Evolutionary conservation across 2,329 filamentous ascomycete species (phyloP), one percentile per base, ranked within the genome.

Genomic region (Ascochyta fabae): DNA sequence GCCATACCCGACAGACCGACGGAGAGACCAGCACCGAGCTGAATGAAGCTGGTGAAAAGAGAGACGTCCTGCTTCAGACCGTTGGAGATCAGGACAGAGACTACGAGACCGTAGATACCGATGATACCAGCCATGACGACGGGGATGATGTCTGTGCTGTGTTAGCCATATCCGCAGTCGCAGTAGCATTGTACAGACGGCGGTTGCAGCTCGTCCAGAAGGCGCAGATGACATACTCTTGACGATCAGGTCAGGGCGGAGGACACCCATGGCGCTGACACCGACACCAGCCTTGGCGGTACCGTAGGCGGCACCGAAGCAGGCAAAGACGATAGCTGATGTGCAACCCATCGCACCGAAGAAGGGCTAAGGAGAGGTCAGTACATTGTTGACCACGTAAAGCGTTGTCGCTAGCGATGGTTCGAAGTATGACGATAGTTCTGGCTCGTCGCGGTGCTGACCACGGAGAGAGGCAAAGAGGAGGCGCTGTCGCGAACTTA

Each of bases 91-190:
- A 83, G 69, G 69, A 83, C 80, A 40, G 80, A 82, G 48, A 83
- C 80, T 72, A 83, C 80, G 50, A 83, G 77, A 66, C 80, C 80
- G 77, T 83, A 99, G 80, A 99, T 98, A 90, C 92, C 95, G 81
- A 99, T 98, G 81, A 99, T 99, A 98, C 95, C 95, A 85, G 95
- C 95, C 95, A 99, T 99, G 88, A 99, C 96, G 81, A 98, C 95
- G 78, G 95, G 95, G 65, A 98, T 94, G 79, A 98, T 97, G 86
- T 97, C 94, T 98, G 67, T 9, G 52, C 56, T 22, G 36, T 33
- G 48, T 68, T 52, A 73, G 59, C 41, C 27, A n/a, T 19, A 6
- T 15, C 13, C 6, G 5, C 2, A 1, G 19, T 10, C 6, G 10
- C 15, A 33, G 29, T 2, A 24, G 4, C 5, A 19, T 24, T 15